Base-by-base conservation (phyloP, 202 grass and related monocot species). In the Setaria viridis region DNA sequence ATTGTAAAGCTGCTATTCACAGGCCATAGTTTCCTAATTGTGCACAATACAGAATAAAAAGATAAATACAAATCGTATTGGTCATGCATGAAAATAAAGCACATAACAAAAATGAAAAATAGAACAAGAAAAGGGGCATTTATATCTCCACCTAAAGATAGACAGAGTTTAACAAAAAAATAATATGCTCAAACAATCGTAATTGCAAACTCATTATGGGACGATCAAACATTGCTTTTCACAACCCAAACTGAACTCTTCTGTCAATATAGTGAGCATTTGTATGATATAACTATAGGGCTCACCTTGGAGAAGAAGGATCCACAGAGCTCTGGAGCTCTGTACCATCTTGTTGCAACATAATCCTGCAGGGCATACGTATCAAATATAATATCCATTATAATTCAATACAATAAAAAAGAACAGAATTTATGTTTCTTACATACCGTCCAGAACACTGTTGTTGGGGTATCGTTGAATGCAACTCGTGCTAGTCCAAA, bases 331-430 rank as follows among this genome's bases (percentile, higher is more conserved):
- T 99, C 96, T 57, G 96, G 96, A 90, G 96, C 96, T 88, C 96
- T 94, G 84, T 99, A 99, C 96, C 96, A 99, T 84, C 97, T 95
- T 76, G 97, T 99, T 65, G 97, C 97, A 25, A 99, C 97, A 93
- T 99, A 99, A 93, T 99, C 97, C 97, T 99, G 87, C 85, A 86
- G n/a, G 17, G 80, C 9, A 79, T 72, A 81, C 11, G 80, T 59
- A 73, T 75, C 32, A 75, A 7, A 13, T 37, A 56, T 81, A 13
- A 60, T 47, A 35, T 73, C 46, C 32, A 63, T 81, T 15, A 45
- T 32, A 74, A 37, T 80, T 74, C 42, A 64, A 72, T 43, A 0
- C 10, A 84, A 84, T 55, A 17, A 42, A 66, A 72, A 58, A 56
- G 30, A 78, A 64, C 34, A 43, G 41, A 68, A 16, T 70, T 58